phyloP scores from a whole-genome alignment of 2,329 filamentous ascomycete genomes.

The Sporothrix globosa region DNA sequence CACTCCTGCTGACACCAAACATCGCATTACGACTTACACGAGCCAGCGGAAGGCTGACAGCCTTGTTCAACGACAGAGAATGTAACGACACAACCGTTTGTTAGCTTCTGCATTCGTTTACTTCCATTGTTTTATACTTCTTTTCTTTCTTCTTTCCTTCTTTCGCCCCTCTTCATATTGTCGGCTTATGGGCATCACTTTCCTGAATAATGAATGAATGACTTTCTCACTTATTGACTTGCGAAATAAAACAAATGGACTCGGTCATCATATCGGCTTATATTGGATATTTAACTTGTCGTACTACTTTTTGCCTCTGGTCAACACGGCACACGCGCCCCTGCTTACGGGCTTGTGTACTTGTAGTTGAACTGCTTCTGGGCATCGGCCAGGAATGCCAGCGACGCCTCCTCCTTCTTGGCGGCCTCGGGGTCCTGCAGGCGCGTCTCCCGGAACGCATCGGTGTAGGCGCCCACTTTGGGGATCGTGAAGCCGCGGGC shows the following conservation, averaged over 20 bases:
- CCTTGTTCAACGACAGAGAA: conserved; percentile 4
- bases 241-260: neutral
- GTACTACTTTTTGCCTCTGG: too few relatives aligned
- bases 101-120: neutral
- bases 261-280: neutral
- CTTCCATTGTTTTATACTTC: neutral
- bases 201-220: too few relatives aligned
- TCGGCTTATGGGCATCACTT: too few relatives aligned
- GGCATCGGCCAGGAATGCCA: conserved; percentile 45
- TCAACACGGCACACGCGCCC: neutral
- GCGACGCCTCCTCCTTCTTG: conserved; percentile 49
- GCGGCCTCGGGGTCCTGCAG: conserved; percentile 48
- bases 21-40: neutral
- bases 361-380: conserved; percentile 55
- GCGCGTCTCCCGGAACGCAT: conserved; percentile 47
- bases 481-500: conserved; percentile 68
- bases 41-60: neutral
- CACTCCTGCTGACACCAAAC: neutral
- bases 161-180: neutral
- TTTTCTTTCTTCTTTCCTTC: neutral
- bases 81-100: neutral
- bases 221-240: too few relatives aligned
- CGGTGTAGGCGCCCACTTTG: conserved; percentile 44
- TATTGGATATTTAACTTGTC: neutral
- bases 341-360: conserved; percentile 48